Evolutionary conservation across 2,329 filamentous ascomycete genomes (phyloP), one percentile per base, ranked within the genome.

Genomic region (Talaromyces islandicus): DNA sequence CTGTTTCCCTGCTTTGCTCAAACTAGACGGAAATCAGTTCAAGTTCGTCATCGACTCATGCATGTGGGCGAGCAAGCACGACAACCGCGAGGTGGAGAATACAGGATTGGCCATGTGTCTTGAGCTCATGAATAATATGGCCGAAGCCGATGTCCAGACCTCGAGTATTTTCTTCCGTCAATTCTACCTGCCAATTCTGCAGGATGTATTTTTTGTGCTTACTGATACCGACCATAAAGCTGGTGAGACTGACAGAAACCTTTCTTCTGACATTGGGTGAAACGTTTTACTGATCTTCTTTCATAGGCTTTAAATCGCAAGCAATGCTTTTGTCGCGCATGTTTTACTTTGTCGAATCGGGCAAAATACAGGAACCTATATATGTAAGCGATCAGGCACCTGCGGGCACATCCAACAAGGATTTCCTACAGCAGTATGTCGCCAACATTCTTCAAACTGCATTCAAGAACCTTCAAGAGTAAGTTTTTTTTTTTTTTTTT

Each of bases 41-140:
- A 99, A 99, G 79, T 96, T 97, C 71, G 92, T 99, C 69, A 97
- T 99, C 66, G 94, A 99, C 75, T 96, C 93, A 38, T 99, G 95
- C 82, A 92, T 97, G 83, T 99, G 94, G 95, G 94, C 95, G n/a
- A 97, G 93, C 81, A 99, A 99, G 81, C 94, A 99, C 77, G 94
- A 99, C 79, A 99, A 99, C 78, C 90, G 94, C 62, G 92, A 97
- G 72, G 94, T 99, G 30, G 94, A 99, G 77, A 91, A 90, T 66
- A 95, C 94, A 43, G 94, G 94, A 62, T 85, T 99, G 63, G 94
- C 92, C 77, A 99, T 99, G 94, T 97, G 93, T 75, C 86, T 96
- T 66, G 94, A 99, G 78, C 83, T 99, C 65, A 92, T 99, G 73
- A 93, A 90, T 77, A 99, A 99, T 78, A 96, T 99, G 80, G 91